Conservation (phyloP, 331 rosid species). For the Acacia pycnantha region DNA sequence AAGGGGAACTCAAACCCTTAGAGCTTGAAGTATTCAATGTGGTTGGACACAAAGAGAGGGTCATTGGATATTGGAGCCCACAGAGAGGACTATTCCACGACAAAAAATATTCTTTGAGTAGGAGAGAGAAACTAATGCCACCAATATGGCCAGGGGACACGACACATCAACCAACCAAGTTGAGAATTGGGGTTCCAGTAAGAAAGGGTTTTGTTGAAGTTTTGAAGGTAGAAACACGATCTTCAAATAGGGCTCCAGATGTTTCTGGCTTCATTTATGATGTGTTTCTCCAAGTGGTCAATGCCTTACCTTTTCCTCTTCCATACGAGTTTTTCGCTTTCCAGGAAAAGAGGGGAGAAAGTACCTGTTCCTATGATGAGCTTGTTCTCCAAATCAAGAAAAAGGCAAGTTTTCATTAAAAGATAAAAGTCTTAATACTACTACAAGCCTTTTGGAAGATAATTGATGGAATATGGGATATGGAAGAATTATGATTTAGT, state of each 20-base stretch:
- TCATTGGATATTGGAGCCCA: conserved; percentile 23
- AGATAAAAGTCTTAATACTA: not conserved
- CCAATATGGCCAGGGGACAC: conserved; percentile 38
- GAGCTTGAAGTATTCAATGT: conserved; percentile 38
- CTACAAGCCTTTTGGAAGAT: not conserved
- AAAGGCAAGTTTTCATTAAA: not conserved
- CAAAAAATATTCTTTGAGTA: not conserved
- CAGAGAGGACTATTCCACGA: not conserved
- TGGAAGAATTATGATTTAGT: too few species aligned
- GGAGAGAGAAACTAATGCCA: not conserved
- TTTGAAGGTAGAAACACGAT: not conserved
- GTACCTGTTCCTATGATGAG: not conserved
- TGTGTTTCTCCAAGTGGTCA: conserved; percentile 20
- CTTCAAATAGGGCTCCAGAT: not conserved
- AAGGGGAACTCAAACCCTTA: conserved; percentile 24
- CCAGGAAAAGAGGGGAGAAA: not conserved
- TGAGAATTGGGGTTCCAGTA: conserved; percentile 36
- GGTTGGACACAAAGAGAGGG: conserved; percentile 13
- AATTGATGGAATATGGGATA: not conserved
- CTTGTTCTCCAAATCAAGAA: conserved; percentile 8
- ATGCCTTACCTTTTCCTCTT: conserved; percentile 28
- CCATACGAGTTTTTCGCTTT: conserved; percentile 11
- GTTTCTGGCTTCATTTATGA: conserved; percentile 18
- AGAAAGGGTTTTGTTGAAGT: conserved; percentile 4
- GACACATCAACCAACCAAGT: conserved; percentile 28